These are phyloP conservation scores for Amborella trichopoda DNA, from an alignment of 164 flowering plant species.

Conservation along the genomic window DNA sequence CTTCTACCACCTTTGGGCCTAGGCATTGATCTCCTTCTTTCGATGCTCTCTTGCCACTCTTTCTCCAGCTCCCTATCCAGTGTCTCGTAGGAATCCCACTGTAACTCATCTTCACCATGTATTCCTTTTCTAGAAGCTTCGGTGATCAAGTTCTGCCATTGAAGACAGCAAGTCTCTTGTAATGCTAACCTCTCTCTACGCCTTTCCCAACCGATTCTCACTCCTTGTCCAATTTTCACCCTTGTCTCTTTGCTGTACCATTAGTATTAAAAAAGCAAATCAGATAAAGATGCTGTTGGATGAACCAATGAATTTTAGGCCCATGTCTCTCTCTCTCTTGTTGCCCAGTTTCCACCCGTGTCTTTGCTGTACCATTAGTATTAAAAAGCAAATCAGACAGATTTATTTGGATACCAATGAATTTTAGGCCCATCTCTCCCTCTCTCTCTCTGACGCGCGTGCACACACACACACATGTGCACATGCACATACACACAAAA, in stretches of 20 bases:
- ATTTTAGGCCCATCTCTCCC: too few species aligned
- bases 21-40: slow-evolving; percentile 34
- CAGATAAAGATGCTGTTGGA: too few species aligned
- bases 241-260: slow-evolving; percentile 65
- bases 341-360: too few species aligned
- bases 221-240: slow-evolving; percentile 65
- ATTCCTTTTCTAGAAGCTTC: slow-evolving; percentile 67
- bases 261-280: too few species aligned
- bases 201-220: slow-evolving; percentile 65
- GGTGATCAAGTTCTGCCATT: slow-evolving; percentile 85
- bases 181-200: slow-evolving; percentile 47
- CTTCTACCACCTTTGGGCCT: slow-evolving; percentile 50
- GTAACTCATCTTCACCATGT: slow-evolving; percentile 56
- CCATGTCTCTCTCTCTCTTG: too few species aligned
- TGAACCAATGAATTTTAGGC: too few species aligned
- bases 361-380: too few species aligned
- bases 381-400: too few species aligned
- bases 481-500: too few species aligned
- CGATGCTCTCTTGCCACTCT: slow-evolving; percentile 66
- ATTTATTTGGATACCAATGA: too few species aligned
- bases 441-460: too few species aligned
- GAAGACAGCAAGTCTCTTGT: slow-evolving; percentile 61
- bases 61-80: slow-evolving; percentile 39
- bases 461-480: too few species aligned
- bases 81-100: slow-evolving; percentile 73